A percentile compares a stretch with the other conserved stretches of the same genome.
Conservation (phyloP, 768 basidiomycete genomes). For the Suillus weaverae region DNA sequence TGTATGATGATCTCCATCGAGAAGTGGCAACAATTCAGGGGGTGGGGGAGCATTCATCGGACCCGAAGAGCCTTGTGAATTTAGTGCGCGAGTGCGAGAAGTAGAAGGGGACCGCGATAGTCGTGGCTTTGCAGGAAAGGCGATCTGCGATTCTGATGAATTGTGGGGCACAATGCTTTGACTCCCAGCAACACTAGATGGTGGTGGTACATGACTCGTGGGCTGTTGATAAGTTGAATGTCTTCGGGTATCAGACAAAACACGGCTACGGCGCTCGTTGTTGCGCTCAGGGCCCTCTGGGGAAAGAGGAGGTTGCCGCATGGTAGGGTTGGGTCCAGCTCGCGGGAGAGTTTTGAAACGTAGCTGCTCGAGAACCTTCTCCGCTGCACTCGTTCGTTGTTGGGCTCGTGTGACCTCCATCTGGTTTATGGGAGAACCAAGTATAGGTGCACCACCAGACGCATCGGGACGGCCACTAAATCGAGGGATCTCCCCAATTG, state of each 20-base stretch:
- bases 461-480: conserved; percentile 26
- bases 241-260: conserved; percentile 32
- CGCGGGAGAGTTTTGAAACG: conserved; percentile 57
- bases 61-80: conserved; percentile 27
- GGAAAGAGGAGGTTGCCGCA: conserved; percentile 19
- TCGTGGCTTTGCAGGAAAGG: conserved; percentile 26
- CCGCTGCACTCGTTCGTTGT: conserved; percentile 64
- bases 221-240: conserved; percentile 21
- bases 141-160: neutral
- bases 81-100: conserved; percentile 34
- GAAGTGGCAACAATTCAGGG: conserved; percentile 51
- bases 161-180: conserved; percentile 3
- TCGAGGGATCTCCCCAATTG: conserved; percentile 12
- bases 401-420: conserved; percentile 33
- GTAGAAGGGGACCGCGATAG: conserved; percentile 62
- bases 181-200: conserved; percentile 20
- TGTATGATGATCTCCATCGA: conserved; percentile 90
- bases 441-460: conserved; percentile 20
- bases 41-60: conserved; percentile 38
- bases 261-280: conserved; percentile 24
- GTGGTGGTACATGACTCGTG: neutral
- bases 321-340: conserved; percentile 25
- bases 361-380: conserved; percentile 66
- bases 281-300: conserved; percentile 17
- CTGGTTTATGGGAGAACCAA: conserved; percentile 33